Conservation (phyloP, 345 rosid species). For the Dovyalis caffra region DNA sequence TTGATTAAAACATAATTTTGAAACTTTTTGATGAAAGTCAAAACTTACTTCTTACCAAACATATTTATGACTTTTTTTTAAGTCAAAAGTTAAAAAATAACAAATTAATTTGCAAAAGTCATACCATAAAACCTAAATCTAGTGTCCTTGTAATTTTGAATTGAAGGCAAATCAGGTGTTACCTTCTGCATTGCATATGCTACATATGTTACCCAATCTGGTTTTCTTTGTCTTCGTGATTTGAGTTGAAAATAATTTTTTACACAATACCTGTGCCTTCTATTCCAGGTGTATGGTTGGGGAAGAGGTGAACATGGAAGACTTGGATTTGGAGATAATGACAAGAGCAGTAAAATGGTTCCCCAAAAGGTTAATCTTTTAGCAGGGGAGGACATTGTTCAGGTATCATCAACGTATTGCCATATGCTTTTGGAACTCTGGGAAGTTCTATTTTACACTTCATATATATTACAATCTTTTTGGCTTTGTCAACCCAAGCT, state of each 20-base stretch:
- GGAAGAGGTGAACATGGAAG: constrained; percentile 99
- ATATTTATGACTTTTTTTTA: too few relatives aligned
- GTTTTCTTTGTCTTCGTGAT: background rate
- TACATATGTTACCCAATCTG: background rate
- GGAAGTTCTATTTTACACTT: background rate
- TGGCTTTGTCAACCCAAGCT: background rate
- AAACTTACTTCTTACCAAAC: too few relatives aligned
- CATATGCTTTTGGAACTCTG: background rate
- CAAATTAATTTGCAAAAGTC: too few relatives aligned
- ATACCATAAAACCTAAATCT: background rate
- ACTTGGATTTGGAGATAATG: constrained; percentile 97
- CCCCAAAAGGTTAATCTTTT: constrained; percentile 90
- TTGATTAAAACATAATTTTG: too few relatives aligned
- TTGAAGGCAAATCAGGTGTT: background rate
- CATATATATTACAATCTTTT: background rate
- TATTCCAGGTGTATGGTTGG: constrained; percentile 85
- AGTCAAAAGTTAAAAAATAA: too few relatives aligned
- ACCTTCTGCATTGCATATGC: background rate
- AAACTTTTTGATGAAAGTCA: too few relatives aligned
- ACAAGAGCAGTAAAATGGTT: constrained; percentile 97
- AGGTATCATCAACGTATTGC: constrained; percentile 34
- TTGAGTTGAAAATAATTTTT: background rate
- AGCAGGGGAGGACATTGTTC: constrained; percentile 77
- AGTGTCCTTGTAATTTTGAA: background rate
- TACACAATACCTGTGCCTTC: background rate